These are phyloP conservation scores for Camelina neglecta DNA, from an alignment of 345 rosid species.

Conservation along the genomic window DNA sequence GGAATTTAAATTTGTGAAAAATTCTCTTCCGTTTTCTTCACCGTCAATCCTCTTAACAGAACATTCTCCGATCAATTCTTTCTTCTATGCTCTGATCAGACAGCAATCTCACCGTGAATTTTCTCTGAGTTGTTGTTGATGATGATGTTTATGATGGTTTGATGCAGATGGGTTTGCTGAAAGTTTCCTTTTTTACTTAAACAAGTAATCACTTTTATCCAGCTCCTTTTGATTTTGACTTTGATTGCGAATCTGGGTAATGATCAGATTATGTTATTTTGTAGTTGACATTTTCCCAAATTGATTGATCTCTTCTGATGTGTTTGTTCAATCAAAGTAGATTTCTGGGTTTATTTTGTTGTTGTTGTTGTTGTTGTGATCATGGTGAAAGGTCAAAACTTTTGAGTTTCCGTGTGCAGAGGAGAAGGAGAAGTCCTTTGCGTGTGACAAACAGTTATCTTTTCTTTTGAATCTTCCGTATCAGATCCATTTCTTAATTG, in stretches of 20 bases:
- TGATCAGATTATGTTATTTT: constrained; percentile 39
- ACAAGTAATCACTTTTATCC: constrained; percentile 49
- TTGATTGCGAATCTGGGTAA: constrained; percentile 41
- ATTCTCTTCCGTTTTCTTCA: constrained; percentile 27
- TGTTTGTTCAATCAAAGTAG: constrained; percentile 22
- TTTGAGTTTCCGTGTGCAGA: constrained; percentile 41
- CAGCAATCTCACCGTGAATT: constrained; percentile 21
- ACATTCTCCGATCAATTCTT: constrained; percentile 35
- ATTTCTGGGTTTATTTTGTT: constrained; percentile 28
- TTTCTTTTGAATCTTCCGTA: constrained; percentile 24
- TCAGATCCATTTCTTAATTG: constrained; percentile 38
- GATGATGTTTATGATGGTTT: constrained; percentile 48
- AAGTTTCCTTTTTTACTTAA: constrained; percentile 42
- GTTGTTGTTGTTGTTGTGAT: not conserved
- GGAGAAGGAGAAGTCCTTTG: constrained; percentile 46
- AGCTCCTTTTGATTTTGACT: not conserved
- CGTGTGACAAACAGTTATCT: constrained; percentile 40
- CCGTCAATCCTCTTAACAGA: constrained; percentile 40
- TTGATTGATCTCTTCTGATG: constrained; percentile 25
- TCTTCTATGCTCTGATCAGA: constrained; percentile 43
- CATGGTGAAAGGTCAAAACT: constrained; percentile 30
- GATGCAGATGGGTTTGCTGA: constrained; percentile 58
- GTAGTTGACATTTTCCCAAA: not conserved
- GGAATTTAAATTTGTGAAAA: constrained; percentile 22
- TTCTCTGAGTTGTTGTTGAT: constrained; percentile 37